Evolutionary conservation across 1,284 basidiomycete genomes (phyloP).

Genomic region (Rhodotorula sp.): DNA sequence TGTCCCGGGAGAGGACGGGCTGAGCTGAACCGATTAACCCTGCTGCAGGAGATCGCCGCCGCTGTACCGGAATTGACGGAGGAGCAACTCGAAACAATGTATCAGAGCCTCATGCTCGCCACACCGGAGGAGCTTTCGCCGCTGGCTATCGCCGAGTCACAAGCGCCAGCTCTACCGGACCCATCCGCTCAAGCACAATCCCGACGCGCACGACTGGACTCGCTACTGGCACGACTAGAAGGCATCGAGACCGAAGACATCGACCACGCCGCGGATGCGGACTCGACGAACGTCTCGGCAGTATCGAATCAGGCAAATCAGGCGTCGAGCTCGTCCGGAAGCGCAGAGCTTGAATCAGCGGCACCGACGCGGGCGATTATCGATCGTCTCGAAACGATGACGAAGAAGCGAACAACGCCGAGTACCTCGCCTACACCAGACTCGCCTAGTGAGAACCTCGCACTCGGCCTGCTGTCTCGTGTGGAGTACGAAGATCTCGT

Average conservation of each 20-base stretch:
- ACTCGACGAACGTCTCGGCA: too few species aligned
- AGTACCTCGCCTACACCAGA: too few species aligned
- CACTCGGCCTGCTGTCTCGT: slow-evolving; percentile 52
- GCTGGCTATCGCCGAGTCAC: slow-evolving; percentile 13
- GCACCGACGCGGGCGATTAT: slow-evolving; percentile 10
- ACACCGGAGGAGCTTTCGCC: slow-evolving; percentile 22
- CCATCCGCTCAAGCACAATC: slow-evolving; percentile 5
- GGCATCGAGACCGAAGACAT: slow-evolving; percentile 13
- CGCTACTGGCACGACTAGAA: slow-evolving; percentile 22
- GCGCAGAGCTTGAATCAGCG: neutral
- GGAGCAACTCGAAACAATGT: slow-evolving; percentile 32
- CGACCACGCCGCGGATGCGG: neutral
- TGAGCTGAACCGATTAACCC: neutral
- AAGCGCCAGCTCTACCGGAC: slow-evolving; percentile 21
- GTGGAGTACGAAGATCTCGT: slow-evolving; percentile 59
- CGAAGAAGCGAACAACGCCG: too few species aligned
- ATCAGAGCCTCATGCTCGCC: slow-evolving; percentile 24
- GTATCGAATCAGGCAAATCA: too few species aligned
- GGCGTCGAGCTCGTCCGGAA: too few species aligned
- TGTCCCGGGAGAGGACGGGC: neutral
- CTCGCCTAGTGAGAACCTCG: neutral
- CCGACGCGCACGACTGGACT: slow-evolving; percentile 20
- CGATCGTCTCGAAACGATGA: slow-evolving; percentile 7
- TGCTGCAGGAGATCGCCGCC: slow-evolving; percentile 19
- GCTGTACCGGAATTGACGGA: slow-evolving; percentile 22